These are phyloP conservation scores for Cicer bijugum DNA, from an alignment of 306 rosid species.

Conservation along the genomic window DNA sequence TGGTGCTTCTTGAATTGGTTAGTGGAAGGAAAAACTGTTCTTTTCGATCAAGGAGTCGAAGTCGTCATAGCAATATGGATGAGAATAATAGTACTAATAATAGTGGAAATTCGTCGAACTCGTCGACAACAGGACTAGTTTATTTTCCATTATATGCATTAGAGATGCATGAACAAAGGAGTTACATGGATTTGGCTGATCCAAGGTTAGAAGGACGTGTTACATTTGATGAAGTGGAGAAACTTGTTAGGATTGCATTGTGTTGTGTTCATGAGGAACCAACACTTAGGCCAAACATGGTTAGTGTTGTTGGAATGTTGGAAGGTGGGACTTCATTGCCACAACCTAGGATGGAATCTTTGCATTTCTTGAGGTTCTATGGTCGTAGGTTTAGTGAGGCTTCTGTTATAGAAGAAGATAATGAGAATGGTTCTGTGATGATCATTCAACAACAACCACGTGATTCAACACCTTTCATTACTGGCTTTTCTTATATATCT, in stretches of 20 bases:
- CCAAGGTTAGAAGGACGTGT: conserved; percentile 74
- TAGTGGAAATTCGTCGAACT: conserved; percentile 57
- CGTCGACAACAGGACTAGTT: conserved; percentile 59
- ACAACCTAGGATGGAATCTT: conserved; percentile 71
- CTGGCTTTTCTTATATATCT: conserved; percentile 63
- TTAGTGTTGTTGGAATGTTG: conserved; percentile 73
- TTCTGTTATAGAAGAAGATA: conserved; percentile 63
- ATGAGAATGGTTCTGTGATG: conserved; percentile 37
- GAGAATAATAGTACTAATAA: conserved; percentile 55
- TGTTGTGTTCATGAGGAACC: conserved; percentile 96
- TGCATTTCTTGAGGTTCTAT: conserved; percentile 80
- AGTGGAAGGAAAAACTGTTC: conserved; percentile 84
- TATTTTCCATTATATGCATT: conserved; percentile 83
- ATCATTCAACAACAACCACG: conserved; percentile 40
- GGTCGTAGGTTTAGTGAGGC: conserved; percentile 82
- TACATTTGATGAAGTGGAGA: conserved; percentile 67
- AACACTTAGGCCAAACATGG: conserved; percentile 77
- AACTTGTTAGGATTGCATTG: conserved; percentile 71
- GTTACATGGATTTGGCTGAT: conserved; percentile 78
- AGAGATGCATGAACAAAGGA: conserved; percentile 85
- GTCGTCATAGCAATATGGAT: conserved; percentile 55
- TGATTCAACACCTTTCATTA: conserved; percentile 33
- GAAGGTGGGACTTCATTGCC: conserved; percentile 73
- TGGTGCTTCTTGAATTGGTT: conserved; percentile 85
- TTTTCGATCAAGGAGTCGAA: conserved; percentile 53